phyloP scores from a whole-genome alignment of 371 early-diverging fungal genomes.

The Mucor piriformis region DNA sequence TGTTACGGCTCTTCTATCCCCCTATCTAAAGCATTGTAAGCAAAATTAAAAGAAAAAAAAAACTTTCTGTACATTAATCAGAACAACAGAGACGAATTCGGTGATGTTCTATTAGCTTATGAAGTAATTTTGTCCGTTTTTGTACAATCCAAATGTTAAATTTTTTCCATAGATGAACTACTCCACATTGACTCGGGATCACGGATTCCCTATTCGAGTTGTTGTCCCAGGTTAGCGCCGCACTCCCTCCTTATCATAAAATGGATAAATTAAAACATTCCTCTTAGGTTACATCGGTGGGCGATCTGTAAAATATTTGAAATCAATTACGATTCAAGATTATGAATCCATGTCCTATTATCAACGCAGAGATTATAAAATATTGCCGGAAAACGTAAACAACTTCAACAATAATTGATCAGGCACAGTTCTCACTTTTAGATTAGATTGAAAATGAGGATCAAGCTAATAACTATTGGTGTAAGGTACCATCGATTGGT shows the following conservation, averaged over 20 bases:
- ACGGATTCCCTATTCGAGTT: slow-evolving; percentile 83
- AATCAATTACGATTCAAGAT: slow-evolving; percentile 62
- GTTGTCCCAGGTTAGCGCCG: slow-evolving; percentile 73
- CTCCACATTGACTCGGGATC: slow-evolving; percentile 70
- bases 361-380: slow-evolving; percentile 86
- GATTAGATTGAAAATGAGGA: slow-evolving; percentile 39
- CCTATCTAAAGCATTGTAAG: slow-evolving; percentile 73
- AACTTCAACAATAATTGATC: too few species aligned
- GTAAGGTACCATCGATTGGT: slow-evolving; percentile 64
- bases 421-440: too few species aligned
- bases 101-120: slow-evolving; percentile 83
- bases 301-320: slow-evolving; percentile 83
- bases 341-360: slow-evolving; percentile 75
- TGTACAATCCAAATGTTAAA: not conserved
- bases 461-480: slow-evolving; percentile 54
- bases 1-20: slow-evolving; percentile 87
- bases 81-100: slow-evolving; percentile 61
- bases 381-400: slow-evolving; percentile 71
- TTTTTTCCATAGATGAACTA: slow-evolving; percentile 74
- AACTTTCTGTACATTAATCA: not conserved
- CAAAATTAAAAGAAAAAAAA: not conserved
- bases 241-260: too few species aligned
- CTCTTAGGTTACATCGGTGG: slow-evolving; percentile 74
- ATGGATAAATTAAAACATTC: too few species aligned
- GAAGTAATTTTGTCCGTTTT: slow-evolving; percentile 37